Evolutionary conservation across 805 yeast genomes (phyloP).

Genomic region (Nakazawaea molendinolei): DNA sequence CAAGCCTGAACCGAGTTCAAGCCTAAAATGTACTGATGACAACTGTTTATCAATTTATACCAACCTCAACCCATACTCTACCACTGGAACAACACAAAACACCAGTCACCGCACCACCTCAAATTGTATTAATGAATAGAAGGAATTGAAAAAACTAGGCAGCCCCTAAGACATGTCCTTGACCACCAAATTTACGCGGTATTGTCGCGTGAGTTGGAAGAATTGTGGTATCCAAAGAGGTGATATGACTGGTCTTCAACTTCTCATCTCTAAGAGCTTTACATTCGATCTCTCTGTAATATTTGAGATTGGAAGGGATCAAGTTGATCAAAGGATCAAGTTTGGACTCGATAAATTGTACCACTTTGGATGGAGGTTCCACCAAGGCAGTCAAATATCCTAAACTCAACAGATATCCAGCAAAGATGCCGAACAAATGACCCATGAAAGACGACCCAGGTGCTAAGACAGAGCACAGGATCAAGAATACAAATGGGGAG

Average conservation of each 20-base stretch:
- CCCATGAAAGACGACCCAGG: constrained; percentile 72
- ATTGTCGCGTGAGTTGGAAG: constrained; percentile 17
- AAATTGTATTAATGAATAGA: too few species aligned
- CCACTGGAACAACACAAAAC: too few species aligned
- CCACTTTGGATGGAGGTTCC: constrained; percentile 58
- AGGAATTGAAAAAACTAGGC: too few species aligned
- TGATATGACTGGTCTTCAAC: constrained; percentile 16
- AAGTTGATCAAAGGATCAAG: constrained; percentile 41
- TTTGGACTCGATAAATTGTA: constrained; percentile 58
- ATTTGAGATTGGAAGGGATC: constrained; percentile 49
- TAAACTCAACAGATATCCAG: constrained; percentile 58
- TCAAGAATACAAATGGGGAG: constrained; percentile 48
- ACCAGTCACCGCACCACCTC: too few species aligned
- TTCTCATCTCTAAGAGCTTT: constrained; percentile 31
- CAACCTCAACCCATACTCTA: too few species aligned
- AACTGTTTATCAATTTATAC: too few species aligned
- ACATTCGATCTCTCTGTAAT: constrained; percentile 56
- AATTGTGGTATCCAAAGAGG: constrained; percentile 10
- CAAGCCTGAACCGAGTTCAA: too few species aligned
- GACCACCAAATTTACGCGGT: constrained; percentile 16
- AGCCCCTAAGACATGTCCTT: constrained; percentile 24
- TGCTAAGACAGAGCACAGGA: constrained; percentile 42
- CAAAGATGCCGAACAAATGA: constrained; percentile 57
- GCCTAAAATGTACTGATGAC: too few species aligned
- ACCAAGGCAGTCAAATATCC: constrained; percentile 52